Conservation (phyloP, 441 rosid genomes). For the Gossypium davidsonii region DNA sequence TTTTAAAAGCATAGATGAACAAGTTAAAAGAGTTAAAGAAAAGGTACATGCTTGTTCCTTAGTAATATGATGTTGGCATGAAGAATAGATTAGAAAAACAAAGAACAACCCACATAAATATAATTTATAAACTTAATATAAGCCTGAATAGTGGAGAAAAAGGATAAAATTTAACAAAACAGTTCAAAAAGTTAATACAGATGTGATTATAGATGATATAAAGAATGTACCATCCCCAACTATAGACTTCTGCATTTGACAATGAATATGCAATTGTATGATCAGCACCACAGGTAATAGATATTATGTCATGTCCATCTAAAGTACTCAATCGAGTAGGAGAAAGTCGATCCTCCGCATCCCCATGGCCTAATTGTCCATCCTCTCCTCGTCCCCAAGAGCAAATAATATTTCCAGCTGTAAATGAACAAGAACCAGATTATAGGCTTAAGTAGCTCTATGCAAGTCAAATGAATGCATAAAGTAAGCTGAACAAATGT, state of each 20-base stretch:
- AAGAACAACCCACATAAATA: not conserved
- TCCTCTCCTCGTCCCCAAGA: constrained; percentile 99
- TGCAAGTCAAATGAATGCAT: constrained; percentile 1
- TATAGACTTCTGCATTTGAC: constrained; percentile 54
- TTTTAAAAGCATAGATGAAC: not conserved
- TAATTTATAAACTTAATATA: not conserved
- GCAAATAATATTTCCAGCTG: constrained; percentile 89
- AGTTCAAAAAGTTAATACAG: too few species aligned
- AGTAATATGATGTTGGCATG: not conserved
- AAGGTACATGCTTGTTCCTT: not conserved
- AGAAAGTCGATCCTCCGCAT: constrained; percentile 75
- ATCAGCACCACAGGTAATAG: constrained; percentile 92
- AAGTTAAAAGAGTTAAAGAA: not conserved
- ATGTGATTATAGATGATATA: not conserved
- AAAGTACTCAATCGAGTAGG: constrained; percentile 76
- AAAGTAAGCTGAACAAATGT: not conserved
- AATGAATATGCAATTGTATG: constrained; percentile 82
- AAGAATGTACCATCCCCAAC: constrained; percentile 93
- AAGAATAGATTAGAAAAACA: not conserved
- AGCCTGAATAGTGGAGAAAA: not conserved
- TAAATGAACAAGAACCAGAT: constrained; percentile 11
- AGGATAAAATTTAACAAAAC: not conserved
- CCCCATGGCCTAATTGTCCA: constrained; percentile 96
- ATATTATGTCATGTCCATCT: constrained; percentile 53
- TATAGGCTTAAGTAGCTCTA: not conserved